phyloP scores from a whole-genome alignment of 495 filamentous ascomycete genomes.

The Penicillium canariense region DNA sequence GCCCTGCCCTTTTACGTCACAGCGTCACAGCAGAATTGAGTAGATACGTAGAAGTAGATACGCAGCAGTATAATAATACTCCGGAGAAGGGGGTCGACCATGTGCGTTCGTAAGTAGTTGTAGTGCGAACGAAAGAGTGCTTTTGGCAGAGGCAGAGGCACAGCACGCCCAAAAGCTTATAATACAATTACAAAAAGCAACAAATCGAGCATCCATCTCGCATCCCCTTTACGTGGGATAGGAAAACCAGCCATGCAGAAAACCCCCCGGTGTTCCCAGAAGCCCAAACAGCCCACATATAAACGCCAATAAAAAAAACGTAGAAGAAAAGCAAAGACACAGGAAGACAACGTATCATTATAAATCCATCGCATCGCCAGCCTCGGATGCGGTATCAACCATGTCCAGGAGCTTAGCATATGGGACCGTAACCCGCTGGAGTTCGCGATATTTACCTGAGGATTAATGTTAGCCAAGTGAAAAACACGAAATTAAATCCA shows the following conservation, averaged over 20 bases:
- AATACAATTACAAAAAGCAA: conserved; percentile 10
- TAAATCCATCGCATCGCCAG: conserved; percentile 56
- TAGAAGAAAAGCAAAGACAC: not conserved
- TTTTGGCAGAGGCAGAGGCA: not conserved
- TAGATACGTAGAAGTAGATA: too few relatives aligned
- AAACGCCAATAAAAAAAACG: conserved; percentile 15
- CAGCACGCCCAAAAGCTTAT: not conserved
- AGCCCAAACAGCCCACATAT: conserved; percentile 7
- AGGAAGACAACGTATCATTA: conserved; percentile 16
- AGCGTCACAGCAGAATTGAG: not conserved
- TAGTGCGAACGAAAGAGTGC: too few relatives aligned
- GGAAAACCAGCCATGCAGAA: conserved; percentile 11
- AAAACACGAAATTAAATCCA: not conserved
- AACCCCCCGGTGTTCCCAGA: not conserved
- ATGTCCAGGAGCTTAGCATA: conserved; percentile 75
- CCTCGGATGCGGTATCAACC: conserved; percentile 42
- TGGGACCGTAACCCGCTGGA: conserved; percentile 88
- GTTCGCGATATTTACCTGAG: conserved; percentile 86
- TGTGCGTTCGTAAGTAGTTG: too few relatives aligned
- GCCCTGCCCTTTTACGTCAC: conserved; percentile 24
- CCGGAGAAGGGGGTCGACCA: too few relatives aligned
- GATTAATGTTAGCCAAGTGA: conserved; percentile 29
- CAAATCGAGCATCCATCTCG: not conserved
- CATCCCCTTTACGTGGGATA: not conserved
- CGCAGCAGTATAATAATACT: too few relatives aligned